A percentile compares a stretch with the other conserved stretches of the same genome.
phyloP scores from a whole-genome alignment of 441 rosid species.

The Brassica balearica region DNA sequence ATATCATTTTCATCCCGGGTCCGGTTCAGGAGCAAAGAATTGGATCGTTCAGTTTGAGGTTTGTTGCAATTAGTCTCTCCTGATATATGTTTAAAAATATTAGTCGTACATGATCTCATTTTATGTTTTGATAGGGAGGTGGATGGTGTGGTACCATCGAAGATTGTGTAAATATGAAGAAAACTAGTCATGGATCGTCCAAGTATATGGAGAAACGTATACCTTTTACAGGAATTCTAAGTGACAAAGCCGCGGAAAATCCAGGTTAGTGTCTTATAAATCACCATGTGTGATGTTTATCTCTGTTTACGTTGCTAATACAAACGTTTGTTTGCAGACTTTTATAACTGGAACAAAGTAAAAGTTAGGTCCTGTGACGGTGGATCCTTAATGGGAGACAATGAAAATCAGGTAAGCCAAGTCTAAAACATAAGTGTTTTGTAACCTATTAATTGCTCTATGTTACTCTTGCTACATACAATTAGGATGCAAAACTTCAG shows the following conservation, averaged over 20 bases:
- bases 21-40: constrained; percentile 77
- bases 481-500: constrained; percentile 51
- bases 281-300: too few species aligned
- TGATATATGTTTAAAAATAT: not conserved
- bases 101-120: not conserved
- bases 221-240: constrained; percentile 81
- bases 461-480: not conserved
- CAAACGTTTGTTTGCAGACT: constrained; percentile 55
- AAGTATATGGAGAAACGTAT: constrained; percentile 78
- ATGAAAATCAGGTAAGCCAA: constrained; percentile 62
- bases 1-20: constrained; percentile 85
- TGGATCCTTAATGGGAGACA: constrained; percentile 86
- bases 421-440: not conserved
- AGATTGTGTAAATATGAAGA: constrained; percentile 76
- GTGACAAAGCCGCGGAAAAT: constrained; percentile 60
- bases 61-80: not conserved
- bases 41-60: constrained; percentile 98
- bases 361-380: constrained; percentile 95
- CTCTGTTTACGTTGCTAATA: too few species aligned
- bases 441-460: not conserved
- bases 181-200: constrained; percentile 79
- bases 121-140: constrained; percentile 74
- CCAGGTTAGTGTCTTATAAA: too few species aligned
- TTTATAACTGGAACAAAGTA: constrained; percentile 95
- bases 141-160: constrained; percentile 92